A percentile compares a stretch with the other conserved stretches of the same genome.
These are phyloP conservation scores for Talaromyces borbonicus DNA, from an alignment of 495 filamentous ascomycete genomes.

Conservation along the genomic window DNA sequence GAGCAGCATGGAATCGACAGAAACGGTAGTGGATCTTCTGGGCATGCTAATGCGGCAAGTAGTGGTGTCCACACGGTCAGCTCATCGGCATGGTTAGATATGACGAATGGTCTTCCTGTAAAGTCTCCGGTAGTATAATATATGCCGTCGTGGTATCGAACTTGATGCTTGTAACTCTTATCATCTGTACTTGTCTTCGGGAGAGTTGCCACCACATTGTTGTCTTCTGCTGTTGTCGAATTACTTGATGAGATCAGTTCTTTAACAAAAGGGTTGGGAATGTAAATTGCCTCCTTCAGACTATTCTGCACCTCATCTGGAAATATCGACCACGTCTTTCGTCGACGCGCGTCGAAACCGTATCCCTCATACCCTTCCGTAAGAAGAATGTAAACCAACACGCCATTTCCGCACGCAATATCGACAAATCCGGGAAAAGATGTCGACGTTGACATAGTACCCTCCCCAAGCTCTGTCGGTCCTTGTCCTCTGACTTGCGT, in stretches of 20 bases:
- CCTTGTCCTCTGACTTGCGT: neutral
- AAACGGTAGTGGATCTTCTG: conserved; percentile 48
- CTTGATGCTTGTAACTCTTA: neutral
- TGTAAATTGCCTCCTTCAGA: conserved; percentile 61
- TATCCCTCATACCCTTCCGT: conserved; percentile 77
- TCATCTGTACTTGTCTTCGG: too few relatives aligned
- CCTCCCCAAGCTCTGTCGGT: too few relatives aligned
- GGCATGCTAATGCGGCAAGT: conserved; percentile 63
- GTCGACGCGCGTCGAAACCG: conserved; percentile 78
- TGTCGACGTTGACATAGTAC: too few relatives aligned
- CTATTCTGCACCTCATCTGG: conserved; percentile 38
- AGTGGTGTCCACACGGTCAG: conserved; percentile 93
- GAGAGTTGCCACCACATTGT: neutral
- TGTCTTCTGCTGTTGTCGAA: neutral
- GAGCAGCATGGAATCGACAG: conserved; percentile 93
- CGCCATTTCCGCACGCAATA: conserved; percentile 89
- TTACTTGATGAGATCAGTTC: neutral
- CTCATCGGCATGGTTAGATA: conserved; percentile 95
- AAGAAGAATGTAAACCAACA: conserved; percentile 77
- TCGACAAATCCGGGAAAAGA: conserved; percentile 96
- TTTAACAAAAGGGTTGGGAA: conserved; percentile 49
- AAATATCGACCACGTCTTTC: conserved; percentile 78
- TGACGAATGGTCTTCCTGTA: conserved; percentile 70
- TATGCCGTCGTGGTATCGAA: conserved; percentile 11
- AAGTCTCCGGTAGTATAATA: conserved; percentile 62